Percentiles rank a stretch among this genome's conserved stretches.
Evolutionary conservation across 108 stramenopile species (phyloP).

Genomic region (Asterionellopsis glacialis): DNA sequence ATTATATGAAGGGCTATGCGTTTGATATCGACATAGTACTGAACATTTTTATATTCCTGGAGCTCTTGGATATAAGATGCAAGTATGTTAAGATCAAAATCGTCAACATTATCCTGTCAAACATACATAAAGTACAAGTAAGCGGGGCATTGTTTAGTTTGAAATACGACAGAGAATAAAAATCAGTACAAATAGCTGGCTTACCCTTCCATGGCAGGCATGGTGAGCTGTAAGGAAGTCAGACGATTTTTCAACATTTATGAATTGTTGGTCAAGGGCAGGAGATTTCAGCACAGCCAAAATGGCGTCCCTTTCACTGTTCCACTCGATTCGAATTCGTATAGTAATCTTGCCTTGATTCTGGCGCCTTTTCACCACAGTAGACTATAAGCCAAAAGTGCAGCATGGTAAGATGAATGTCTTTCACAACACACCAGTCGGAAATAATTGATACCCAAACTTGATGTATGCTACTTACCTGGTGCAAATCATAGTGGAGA

Average conservation of each 20-base stretch:
- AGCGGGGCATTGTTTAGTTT: neutral
- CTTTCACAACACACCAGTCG: too few species aligned
- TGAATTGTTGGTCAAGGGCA: constrained; percentile 24
- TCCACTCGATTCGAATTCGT: constrained; percentile 27
- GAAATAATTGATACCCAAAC: too few species aligned
- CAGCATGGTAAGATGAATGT: too few species aligned
- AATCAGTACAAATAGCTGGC: neutral
- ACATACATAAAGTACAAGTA: neutral
- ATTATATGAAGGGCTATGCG: constrained; percentile 51
- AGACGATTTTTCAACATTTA: constrained; percentile 55
- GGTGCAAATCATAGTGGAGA: constrained; percentile 35
- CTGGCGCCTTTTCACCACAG: neutral
- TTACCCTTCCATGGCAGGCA: constrained; percentile 47
- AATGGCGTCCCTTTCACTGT: constrained; percentile 26
- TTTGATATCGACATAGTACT: constrained; percentile 36
- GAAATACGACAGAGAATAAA: neutral
- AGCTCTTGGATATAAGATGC: constrained; percentile 31
- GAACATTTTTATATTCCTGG: constrained; percentile 22
- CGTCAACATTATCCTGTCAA: neutral
- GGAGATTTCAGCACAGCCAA: constrained; percentile 19
- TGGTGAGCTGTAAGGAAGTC: constrained; percentile 61
- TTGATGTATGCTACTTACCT: neutral
- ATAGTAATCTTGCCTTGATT: constrained; percentile 10
- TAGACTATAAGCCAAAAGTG: constrained; percentile 8
- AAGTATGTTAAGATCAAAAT: neutral